Evolutionary conservation across 768 basidiomycete genomes (phyloP), one percentile per base, ranked within the genome.

Genomic region (Lyophyllum decastes): DNA sequence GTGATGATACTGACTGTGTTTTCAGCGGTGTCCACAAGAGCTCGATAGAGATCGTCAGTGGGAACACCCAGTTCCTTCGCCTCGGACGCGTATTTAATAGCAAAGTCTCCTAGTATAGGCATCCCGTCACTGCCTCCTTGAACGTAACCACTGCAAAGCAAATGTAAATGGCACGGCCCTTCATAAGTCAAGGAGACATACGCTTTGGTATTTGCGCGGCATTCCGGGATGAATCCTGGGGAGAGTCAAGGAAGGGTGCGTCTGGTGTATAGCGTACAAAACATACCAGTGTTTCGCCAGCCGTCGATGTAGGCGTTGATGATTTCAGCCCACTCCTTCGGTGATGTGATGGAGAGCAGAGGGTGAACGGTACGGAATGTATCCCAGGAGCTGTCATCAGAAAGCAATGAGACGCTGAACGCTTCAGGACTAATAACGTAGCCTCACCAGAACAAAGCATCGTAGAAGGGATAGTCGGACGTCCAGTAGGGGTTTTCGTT

Each of bases 331-430:
- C 80, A 82, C 64, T 79, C 79, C 21, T 54, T 54, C 14, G 81
- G 81, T 1, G 76, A 74, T 8, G 73, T 70, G 30, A 82, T 60
- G 4, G 81, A 82, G 16, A 81, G 73, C 7, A 81, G 68, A 11
- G 81, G 81, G 52, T 83, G 81, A 0, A 81, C 79, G 4, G 80
- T 82, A 45, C 81, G 75, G 74, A 82, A 81, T 0, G 78, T 78
- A 59, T 83, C 81, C 81, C 81, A 83, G 5, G 81, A 82, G 65
- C 81, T 82, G 51, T n/a, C 12, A 41, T 8, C 49, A 24, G 49
- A 24, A 38, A 16, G 41, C 26, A n/a, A 35, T 55, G 19, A 66
- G 52, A 10, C 47, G 8, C 58, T 2, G 9, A 38, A 38, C 14
- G 35, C 35, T 12, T 38, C 16, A n/a, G n/a, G n/a, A n/a, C n/a